These are phyloP conservation scores for Coemansia asiatica DNA, from an alignment of 192 early-diverging fungal genomes.

Conservation along the genomic window DNA sequence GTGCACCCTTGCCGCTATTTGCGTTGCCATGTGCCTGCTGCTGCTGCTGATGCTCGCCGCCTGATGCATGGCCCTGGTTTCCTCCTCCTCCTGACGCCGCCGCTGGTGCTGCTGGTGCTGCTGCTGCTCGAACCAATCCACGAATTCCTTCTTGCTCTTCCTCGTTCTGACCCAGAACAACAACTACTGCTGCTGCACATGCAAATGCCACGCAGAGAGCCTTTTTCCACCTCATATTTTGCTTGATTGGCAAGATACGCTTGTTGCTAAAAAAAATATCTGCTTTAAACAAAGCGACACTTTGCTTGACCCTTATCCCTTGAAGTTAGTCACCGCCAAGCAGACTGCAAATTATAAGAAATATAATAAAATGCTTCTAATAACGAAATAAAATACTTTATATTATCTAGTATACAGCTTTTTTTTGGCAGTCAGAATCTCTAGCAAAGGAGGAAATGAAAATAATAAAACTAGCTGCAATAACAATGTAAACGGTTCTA, in stretches of 20 bases:
- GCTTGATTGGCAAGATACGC: background rate
- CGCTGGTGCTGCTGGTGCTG: background rate
- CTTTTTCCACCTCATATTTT: conserved; percentile 24
- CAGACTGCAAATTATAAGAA: no score
- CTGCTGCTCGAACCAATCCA: conserved; percentile 4
- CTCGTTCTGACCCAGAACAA: conserved; percentile 1
- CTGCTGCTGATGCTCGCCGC: conserved; percentile 9
- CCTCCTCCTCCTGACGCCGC: conserved; percentile 3
- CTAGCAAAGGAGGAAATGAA: no score
- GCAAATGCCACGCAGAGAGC: conserved; percentile 25
- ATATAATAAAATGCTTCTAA: no score
- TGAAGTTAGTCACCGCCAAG: no score
- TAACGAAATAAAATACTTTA: no score
- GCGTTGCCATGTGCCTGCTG: conserved; percentile 12
- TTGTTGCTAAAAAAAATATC: background rate
- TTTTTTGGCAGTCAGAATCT: no score
- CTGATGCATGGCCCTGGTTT: conserved; percentile 10
- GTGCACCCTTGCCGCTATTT: conserved; percentile 8
- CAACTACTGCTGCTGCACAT: conserved; percentile 11
- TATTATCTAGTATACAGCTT: no score
- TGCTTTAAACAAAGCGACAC: background rate
- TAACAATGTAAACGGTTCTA: no score
- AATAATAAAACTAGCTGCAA: no score
- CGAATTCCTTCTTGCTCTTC: background rate
- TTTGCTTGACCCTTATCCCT: no score